Conservation (phyloP, 345 rosid genomes). For the Nasturtium officinale region DNA sequence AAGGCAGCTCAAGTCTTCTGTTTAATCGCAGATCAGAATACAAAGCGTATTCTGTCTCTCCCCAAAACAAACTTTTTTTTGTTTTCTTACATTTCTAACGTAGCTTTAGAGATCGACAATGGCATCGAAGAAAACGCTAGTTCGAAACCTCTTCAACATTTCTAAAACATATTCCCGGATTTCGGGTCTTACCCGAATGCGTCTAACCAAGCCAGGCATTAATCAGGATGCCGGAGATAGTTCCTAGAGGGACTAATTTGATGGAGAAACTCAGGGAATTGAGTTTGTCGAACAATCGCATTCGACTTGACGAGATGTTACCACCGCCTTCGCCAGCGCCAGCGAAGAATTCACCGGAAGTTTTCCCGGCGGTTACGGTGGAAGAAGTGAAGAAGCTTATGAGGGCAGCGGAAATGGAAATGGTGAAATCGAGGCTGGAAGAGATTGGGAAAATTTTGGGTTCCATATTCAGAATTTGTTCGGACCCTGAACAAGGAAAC, state of each 20-base stretch:
- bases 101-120: conserved; percentile 39
- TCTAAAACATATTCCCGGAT: conserved; percentile 54
- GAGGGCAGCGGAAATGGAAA: conserved; percentile 73
- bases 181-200: conserved; percentile 43
- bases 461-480: conserved; percentile 67
- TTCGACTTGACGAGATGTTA: conserved; percentile 58
- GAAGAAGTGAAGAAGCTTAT: conserved; percentile 80
- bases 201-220: conserved; percentile 44
- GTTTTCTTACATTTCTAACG: not conserved
- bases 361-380: conserved; percentile 51
- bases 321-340: conserved; percentile 43
- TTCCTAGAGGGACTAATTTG: conserved; percentile 49
- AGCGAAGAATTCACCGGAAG: conserved; percentile 27
- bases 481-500: conserved; percentile 63
- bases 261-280: conserved; percentile 60
- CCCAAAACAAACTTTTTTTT: not conserved
- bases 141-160: conserved; percentile 60
- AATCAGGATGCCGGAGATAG: conserved; percentile 57
- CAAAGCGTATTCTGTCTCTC: conserved; percentile 29
- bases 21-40: conserved; percentile 26
- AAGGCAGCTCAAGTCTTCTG: conserved; percentile 19
- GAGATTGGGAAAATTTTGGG: conserved; percentile 56
- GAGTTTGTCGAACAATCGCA: conserved; percentile 56
- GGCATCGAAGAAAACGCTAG: conserved; percentile 73
- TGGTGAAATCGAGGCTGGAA: conserved; percentile 67